Percentiles rank a stretch among this genome's conserved stretches.
phyloP scores from a whole-genome alignment of 768 basidiomycete genomes.

The Tylopilus vinaceipallidus region DNA sequence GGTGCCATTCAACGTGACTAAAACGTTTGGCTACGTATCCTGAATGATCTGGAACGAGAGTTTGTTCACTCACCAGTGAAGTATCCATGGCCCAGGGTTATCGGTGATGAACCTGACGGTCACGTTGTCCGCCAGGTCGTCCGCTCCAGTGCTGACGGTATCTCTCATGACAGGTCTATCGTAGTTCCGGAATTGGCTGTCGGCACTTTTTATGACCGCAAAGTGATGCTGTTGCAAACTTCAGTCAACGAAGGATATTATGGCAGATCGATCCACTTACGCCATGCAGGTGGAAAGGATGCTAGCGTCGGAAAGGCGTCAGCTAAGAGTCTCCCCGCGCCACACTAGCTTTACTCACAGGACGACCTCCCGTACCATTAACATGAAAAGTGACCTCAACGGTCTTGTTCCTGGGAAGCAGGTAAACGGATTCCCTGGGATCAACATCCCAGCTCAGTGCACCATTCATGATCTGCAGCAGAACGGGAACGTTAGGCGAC shows the following conservation, averaged over 20 bases:
- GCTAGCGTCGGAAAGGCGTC: conserved; percentile 3
- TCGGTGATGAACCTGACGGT: conserved; percentile 63
- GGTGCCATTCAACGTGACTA: conserved; percentile 41
- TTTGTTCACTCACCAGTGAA: conserved; percentile 33
- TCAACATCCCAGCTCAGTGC: conserved; percentile 1
- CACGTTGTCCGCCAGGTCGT: conserved; percentile 38
- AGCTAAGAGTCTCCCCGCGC: not conserved
- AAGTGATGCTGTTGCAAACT: conserved; percentile 37
- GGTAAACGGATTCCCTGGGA: conserved; percentile 10
- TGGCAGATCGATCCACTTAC: conserved; percentile 5
- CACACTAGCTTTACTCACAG: conserved; percentile 26
- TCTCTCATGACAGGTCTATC: conserved; percentile 53
- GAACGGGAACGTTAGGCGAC: conserved; percentile 15
- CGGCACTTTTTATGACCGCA: conserved; percentile 41
- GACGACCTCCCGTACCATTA: conserved; percentile 11
- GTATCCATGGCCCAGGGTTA: conserved; percentile 63
- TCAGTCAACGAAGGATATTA: not conserved
- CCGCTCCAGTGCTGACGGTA: conserved; percentile 37
- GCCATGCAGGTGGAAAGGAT: conserved; percentile 23
- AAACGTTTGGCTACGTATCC: not conserved
- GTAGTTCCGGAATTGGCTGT: conserved; percentile 36
- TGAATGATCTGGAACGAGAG: not conserved
- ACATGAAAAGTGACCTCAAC: conserved; percentile 17
- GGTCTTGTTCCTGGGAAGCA: conserved; percentile 15
- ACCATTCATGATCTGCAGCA: conserved; percentile 26